Evolutionary conservation across 768 basidiomycete species (phyloP).

Genomic region (Phlegmacium glaucopus): DNA sequence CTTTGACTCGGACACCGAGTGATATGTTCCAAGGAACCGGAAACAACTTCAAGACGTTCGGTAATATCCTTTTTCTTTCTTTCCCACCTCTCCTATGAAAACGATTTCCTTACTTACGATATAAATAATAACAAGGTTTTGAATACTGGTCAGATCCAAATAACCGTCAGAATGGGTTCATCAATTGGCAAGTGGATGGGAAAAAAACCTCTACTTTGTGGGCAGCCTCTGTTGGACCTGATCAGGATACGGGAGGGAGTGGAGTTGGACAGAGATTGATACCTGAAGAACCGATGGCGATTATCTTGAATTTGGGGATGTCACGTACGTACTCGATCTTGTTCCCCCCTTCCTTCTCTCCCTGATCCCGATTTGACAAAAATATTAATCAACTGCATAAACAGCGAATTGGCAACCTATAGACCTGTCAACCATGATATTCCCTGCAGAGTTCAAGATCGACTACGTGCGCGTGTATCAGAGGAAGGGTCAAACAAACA

Average conservation of each 20-base stretch:
- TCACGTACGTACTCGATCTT: constrained; percentile 40
- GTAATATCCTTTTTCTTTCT: constrained; percentile 27
- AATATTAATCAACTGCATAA: background rate
- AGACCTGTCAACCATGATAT: constrained; percentile 52
- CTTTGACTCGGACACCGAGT: constrained; percentile 51
- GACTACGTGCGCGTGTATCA: constrained; percentile 87
- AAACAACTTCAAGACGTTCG: constrained; percentile 45
- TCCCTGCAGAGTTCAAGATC: constrained; percentile 67
- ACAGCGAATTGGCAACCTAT: constrained; percentile 65
- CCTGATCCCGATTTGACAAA: background rate
- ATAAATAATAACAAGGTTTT: constrained; percentile 55
- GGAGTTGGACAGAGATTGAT: constrained; percentile 58
- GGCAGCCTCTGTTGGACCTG: constrained; percentile 47
- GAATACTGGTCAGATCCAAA: constrained; percentile 70
- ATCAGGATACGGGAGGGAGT: constrained; percentile 33
- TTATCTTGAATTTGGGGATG: constrained; percentile 62
- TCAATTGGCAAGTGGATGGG: constrained; percentile 74
- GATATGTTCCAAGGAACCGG: constrained; percentile 60
- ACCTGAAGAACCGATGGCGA: constrained; percentile 56
- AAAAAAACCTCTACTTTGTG: constrained; percentile 46
- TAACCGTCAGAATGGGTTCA: constrained; percentile 52
- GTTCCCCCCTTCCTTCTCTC: background rate
- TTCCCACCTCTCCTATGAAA: background rate
- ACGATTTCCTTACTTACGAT: background rate
- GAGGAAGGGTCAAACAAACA: constrained; percentile 48